These are phyloP conservation scores for Yamadazyma siamensis DNA, from an alignment of 1,139 yeast species.

Conservation along the genomic window DNA sequence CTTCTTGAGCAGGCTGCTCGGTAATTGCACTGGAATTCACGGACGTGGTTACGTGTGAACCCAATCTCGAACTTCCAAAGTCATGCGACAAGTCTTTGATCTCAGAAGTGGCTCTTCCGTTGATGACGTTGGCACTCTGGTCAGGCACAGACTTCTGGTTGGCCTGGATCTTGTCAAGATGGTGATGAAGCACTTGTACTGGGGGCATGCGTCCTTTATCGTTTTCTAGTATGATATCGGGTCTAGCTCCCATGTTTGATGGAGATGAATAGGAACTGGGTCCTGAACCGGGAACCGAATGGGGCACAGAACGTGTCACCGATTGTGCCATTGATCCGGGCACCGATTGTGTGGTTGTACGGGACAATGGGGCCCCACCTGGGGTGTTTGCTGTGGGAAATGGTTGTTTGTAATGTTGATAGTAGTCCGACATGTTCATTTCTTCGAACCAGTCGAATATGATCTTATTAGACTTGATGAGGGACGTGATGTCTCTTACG, in stretches of 20 bases:
- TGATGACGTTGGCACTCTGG: conserved; percentile 6
- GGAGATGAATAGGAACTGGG: conserved; percentile 1
- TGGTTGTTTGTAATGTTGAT: no score
- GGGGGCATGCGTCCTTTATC: conserved; percentile 3
- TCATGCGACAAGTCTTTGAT: conserved; percentile 13
- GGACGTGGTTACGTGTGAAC: conserved; percentile 12
- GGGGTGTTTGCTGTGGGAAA: no score
- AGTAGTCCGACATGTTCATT: conserved; percentile 9
- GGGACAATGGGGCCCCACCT: no score
- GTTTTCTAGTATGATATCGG: no score
- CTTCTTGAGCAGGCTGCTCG: conserved; percentile 6
- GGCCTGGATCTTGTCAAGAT: conserved; percentile 12
- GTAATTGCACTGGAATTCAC: conserved; percentile 11
- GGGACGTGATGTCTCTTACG: conserved; percentile 7
- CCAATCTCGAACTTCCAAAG: conserved; percentile 15
- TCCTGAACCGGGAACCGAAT: conserved; percentile 2
- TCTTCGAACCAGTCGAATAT: conserved; percentile 16
- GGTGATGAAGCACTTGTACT: conserved; percentile 12
- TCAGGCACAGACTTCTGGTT: conserved; percentile 8
- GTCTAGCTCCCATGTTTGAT: no score
- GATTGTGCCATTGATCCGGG: background rate
- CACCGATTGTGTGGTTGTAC: background rate
- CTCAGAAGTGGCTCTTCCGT: conserved; percentile 10
- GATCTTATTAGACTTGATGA: conserved; percentile 11
- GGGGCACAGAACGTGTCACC: background rate